phyloP scores from a whole-genome alignment of 2,329 filamentous ascomycete genomes.

The Tolypocladium inflatum region DNA sequence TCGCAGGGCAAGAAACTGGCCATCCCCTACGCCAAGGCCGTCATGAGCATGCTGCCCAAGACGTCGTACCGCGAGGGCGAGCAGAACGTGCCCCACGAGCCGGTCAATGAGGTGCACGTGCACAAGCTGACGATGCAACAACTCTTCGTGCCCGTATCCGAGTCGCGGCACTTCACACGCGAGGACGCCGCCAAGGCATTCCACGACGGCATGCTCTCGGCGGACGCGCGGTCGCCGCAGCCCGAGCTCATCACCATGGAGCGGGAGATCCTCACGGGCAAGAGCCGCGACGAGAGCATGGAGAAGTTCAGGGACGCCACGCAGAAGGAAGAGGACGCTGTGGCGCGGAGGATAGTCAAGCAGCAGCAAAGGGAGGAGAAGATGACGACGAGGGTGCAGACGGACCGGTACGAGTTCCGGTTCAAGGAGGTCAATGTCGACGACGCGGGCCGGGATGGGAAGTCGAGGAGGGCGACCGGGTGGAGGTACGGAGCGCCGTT shows the following conservation, averaged over 20 bases:
- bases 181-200: constrained; percentile 58
- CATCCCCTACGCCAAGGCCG: constrained; percentile 63
- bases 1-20: constrained; percentile 67
- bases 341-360: constrained; percentile 22
- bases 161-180: constrained; percentile 54
- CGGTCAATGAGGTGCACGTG: constrained; percentile 56
- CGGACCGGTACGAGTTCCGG: constrained; percentile 52
- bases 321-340: constrained; percentile 30
- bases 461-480: constrained; percentile 41
- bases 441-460: constrained; percentile 43
- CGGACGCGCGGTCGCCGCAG: constrained; percentile 53
- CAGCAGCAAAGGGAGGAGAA: constrained; percentile 26
- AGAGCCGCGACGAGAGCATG: constrained; percentile 24
- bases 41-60: constrained; percentile 71
- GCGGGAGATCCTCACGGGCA: constrained; percentile 31
- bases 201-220: constrained; percentile 47
- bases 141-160: constrained; percentile 54
- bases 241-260: constrained; percentile 51
- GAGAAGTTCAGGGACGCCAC: constrained; percentile 31
- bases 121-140: constrained; percentile 53
- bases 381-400: constrained; percentile 34
- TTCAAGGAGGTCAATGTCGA: constrained; percentile 51
- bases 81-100: constrained; percentile 42
- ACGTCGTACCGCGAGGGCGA: constrained; percentile 45
- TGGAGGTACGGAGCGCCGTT: constrained; percentile 56